phyloP scores from a whole-genome alignment of 1,284 basidiomycete genomes.

The Heterobasidion annosum region DNA sequence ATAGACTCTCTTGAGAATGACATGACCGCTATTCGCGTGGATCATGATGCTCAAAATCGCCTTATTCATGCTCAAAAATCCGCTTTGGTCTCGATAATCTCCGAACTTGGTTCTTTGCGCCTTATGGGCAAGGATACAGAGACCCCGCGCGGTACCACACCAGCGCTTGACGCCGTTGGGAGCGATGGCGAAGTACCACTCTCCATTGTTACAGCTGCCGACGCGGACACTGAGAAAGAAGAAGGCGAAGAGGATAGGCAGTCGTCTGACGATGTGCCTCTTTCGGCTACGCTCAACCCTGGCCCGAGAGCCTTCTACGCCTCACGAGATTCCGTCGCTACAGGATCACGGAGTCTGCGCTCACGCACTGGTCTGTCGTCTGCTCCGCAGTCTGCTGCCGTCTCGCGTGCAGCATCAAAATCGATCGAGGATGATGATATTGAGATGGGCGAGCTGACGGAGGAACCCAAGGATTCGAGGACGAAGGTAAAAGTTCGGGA shows the following conservation, averaged over 20 bases:
- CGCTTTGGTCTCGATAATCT: slow-evolving; percentile 56
- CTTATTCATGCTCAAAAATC: slow-evolving; percentile 58
- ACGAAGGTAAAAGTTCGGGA: slow-evolving; percentile 41
- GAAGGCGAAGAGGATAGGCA: slow-evolving; percentile 24
- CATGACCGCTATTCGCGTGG: slow-evolving; percentile 60
- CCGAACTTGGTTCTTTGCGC: slow-evolving; percentile 49
- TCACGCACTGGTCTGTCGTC: slow-evolving; percentile 10
- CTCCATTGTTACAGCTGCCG: slow-evolving; percentile 2
- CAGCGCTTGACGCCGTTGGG: slow-evolving; percentile 33
- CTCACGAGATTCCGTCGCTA: slow-evolving; percentile 18
- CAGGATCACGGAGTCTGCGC: slow-evolving; percentile 6
- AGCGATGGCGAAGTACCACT: slow-evolving; percentile 12
- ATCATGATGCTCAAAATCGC: slow-evolving; percentile 64
- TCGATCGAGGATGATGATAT: slow-evolving; percentile 52
- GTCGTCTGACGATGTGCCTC: slow-evolving; percentile 22
- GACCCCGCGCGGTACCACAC: slow-evolving; percentile 19
- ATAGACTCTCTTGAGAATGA: slow-evolving; percentile 67
- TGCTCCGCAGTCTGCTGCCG: slow-evolving; percentile 19
- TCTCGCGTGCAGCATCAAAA: slow-evolving; percentile 9
- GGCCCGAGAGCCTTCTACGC: slow-evolving; percentile 25
- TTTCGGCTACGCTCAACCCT: slow-evolving; percentile 24
- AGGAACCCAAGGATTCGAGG: slow-evolving; percentile 41
- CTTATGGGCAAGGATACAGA: slow-evolving; percentile 61
- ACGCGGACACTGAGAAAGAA: slow-evolving; percentile 17
- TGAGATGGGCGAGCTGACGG: slow-evolving; percentile 81